A percentile compares a stretch with the other conserved stretches of the same genome.
These are phyloP conservation scores for Colletotrichum shisoi DNA, from an alignment of 2,329 filamentous ascomycete genomes.

Conservation along the genomic window DNA sequence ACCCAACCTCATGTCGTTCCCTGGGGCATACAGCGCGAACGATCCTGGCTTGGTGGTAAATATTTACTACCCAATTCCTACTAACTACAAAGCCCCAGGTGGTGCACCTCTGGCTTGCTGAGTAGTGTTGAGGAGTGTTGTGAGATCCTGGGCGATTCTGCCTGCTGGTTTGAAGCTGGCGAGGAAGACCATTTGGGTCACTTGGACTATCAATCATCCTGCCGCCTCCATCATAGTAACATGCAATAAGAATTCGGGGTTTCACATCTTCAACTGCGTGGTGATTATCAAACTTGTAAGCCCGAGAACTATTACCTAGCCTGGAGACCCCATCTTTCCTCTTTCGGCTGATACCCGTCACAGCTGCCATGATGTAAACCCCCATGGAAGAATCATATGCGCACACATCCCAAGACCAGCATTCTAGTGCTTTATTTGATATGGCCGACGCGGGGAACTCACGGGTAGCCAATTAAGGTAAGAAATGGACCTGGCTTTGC, in stretches of 20 bases:
- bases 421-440: not conserved
- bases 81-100: constrained; percentile 47
- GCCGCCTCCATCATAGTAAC: no score
- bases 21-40: constrained; percentile 52
- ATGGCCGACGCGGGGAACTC: constrained; percentile 15
- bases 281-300: no score
- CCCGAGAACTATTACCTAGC: not conserved
- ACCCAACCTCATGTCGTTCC: constrained; percentile 53
- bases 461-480: not conserved
- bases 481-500: not conserved
- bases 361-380: constrained; percentile 5
- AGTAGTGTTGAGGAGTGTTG: constrained; percentile 61
- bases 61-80: constrained; percentile 55
- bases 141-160: constrained; percentile 60
- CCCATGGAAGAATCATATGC: not conserved
- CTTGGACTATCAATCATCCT: not conserved
- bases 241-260: no score
- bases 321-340: not conserved
- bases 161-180: not conserved
- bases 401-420: not conserved
- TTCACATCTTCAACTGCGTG: no score
- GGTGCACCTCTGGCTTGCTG: constrained; percentile 39
- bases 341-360: constrained; percentile 8
- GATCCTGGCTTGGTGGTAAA: constrained; percentile 56
- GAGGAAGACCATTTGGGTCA: not conserved